Conservation (phyloP, 352 stramenopile species). For the Globisporangium middletonii region DNA sequence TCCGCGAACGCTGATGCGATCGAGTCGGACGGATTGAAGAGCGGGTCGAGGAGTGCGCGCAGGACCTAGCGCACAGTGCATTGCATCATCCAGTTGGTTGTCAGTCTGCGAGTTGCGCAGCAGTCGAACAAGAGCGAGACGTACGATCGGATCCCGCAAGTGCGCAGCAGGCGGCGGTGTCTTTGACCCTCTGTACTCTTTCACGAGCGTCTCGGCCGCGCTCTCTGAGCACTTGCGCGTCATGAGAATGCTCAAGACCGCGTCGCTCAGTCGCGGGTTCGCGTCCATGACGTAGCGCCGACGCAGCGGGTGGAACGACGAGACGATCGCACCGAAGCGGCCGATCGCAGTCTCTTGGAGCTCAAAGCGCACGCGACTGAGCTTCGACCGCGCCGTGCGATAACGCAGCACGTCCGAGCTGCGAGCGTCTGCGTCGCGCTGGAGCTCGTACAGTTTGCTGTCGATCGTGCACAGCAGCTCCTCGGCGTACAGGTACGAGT, state of each 20-base stretch:
- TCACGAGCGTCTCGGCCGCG: slow-evolving; percentile 53
- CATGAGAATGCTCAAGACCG: slow-evolving; percentile 71
- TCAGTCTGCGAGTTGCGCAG: background rate
- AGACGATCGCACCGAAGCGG: slow-evolving; percentile 63
- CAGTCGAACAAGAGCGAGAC: slow-evolving; percentile 1
- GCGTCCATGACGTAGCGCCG: slow-evolving; percentile 53
- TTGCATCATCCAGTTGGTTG: too few species aligned
- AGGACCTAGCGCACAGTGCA: slow-evolving; percentile 40
- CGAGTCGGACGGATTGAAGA: slow-evolving; percentile 77
- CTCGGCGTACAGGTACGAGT: slow-evolving; percentile 79
- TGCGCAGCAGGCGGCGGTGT: slow-evolving; percentile 56
- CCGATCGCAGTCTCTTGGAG: slow-evolving; percentile 64
- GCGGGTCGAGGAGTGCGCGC: slow-evolving; percentile 61
- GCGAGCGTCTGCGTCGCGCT: slow-evolving; percentile 23
- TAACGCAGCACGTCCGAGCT: slow-evolving; percentile 36
- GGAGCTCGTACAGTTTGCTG: slow-evolving; percentile 53
- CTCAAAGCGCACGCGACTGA: slow-evolving; percentile 66
- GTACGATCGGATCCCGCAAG: slow-evolving; percentile 66
- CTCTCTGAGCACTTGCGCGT: slow-evolving; percentile 65
- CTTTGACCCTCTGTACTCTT: slow-evolving; percentile 48
- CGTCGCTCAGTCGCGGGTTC: slow-evolving; percentile 54
- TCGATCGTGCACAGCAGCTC: slow-evolving; percentile 73
- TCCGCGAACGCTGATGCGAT: slow-evolving; percentile 49
- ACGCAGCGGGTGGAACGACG: slow-evolving; percentile 69
- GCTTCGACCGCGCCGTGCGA: slow-evolving; percentile 57